Base-by-base conservation (phyloP, 1,284 basidiomycete genomes). In the Sanghuangporus sanghuang region DNA sequence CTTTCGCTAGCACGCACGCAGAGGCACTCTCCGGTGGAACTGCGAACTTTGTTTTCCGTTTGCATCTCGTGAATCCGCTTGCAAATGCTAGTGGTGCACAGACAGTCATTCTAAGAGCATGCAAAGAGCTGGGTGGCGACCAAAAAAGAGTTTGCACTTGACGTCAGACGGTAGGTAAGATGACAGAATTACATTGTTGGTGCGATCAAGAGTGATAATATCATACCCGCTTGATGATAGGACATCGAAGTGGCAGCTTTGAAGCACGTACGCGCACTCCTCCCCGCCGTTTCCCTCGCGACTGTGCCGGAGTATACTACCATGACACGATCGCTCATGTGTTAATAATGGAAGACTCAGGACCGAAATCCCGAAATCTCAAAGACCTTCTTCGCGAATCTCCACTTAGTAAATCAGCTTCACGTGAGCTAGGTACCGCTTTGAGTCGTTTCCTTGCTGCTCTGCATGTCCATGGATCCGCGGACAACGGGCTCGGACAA, bases 281-380 rank as follows among this genome's bases (percentile, higher is more conserved):
- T 79, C 0, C 71, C 76, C 4, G 52, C 59, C 1, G 69, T 74
- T n/a, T 69, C 76, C 1, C 62, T 80, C 9, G 77, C 82, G 44
- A 78, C 74, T 1, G 79, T 82, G 1, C 85, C 86, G 0, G 68
- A 8, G 74, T 88, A 8, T 74, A 81, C 67, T 71, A 75, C 40
- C 81, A 81, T 68, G 86, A 88, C 68, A 71, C 78, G 21, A 71
- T 72, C 18, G 75, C 71, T 8, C 74, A 81, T 64, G 78, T 79
- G 6, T 76, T 87, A 39, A 78, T 88, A 69, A 86, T 87, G 79
- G 81, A 85, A 44, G 86, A 88, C 64, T 78, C 76, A 58, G 86
- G 86, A 2, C 70, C 68, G 36, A 67, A 69, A 6, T 67, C 73
- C 16, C 65, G 70, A 23, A 79, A 77, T 2, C 73, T 88, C 64